phyloP scores from a whole-genome alignment of 1,284 basidiomycete genomes.

The Sparassis latifolia region DNA sequence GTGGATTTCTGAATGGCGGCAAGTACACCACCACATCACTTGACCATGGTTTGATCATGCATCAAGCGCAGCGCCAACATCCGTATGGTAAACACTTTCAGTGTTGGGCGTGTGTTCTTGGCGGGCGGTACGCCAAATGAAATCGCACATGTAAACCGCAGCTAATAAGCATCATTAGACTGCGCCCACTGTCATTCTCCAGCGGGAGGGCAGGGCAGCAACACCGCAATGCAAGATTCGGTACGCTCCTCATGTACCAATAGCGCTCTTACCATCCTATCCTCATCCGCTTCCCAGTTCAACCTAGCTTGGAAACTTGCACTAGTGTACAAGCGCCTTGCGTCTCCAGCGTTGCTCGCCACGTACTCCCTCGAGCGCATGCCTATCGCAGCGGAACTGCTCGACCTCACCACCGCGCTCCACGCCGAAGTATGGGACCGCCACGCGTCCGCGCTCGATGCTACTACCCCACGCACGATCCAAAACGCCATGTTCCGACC shows the following conservation, averaged over 20 bases:
- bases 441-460: background rate
- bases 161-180: conserved; percentile 5
- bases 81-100: conserved; percentile 30
- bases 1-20: conserved; percentile 7
- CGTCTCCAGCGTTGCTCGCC: conserved; percentile 16
- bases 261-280: background rate
- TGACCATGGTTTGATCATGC: no score
- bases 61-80: conserved; percentile 27
- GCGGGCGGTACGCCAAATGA: conserved; percentile 25
- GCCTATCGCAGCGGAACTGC: conserved; percentile 22
- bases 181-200: conserved; percentile 26
- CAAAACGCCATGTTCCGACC: conserved; percentile 2
- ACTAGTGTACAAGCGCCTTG: conserved; percentile 21
- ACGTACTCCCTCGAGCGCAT: conserved; percentile 22
- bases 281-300: conserved; percentile 10
- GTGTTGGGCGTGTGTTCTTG: conserved; percentile 29
- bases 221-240: conserved; percentile 7
- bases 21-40: background rate
- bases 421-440: background rate
- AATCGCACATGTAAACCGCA: background rate
- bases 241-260: background rate
- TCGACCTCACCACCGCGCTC: conserved; percentile 12
- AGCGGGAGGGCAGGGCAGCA: conserved; percentile 19
- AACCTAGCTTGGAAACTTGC: conserved; percentile 29
- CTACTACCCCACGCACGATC: background rate